Percentiles rank a stretch among this genome's conserved stretches.
phyloP scores from a whole-genome alignment of 306 rosid species.

The Vigna nakashimae region DNA sequence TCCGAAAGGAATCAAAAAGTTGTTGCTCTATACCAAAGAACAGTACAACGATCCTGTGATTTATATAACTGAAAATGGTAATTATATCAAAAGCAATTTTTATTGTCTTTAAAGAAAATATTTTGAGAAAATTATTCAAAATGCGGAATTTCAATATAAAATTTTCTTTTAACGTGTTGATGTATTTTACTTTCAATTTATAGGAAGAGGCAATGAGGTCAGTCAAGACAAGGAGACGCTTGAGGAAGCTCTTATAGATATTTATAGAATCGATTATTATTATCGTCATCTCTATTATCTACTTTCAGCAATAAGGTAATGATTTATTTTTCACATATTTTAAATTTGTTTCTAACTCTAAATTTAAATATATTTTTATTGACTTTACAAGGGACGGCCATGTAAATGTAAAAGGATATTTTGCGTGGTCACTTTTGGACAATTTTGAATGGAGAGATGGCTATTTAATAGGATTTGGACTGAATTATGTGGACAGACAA shows the following conservation, averaged over 20 bases:
- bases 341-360: too few relatives aligned
- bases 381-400: too few relatives aligned
- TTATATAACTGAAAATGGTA: slow-evolving; percentile 74
- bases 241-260: slow-evolving; percentile 52
- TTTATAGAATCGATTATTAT: background rate
- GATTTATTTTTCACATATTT: too few relatives aligned
- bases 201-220: slow-evolving; percentile 56
- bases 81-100: background rate
- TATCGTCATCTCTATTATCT: slow-evolving; percentile 50
- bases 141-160: background rate
- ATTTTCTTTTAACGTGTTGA: too few relatives aligned
- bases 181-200: background rate
- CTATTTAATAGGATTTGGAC: too few relatives aligned
- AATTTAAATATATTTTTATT: too few relatives aligned
- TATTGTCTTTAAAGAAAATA: too few relatives aligned
- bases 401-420: too few relatives aligned
- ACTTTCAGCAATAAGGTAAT: too few relatives aligned
- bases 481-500: too few relatives aligned
- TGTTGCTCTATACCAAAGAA: slow-evolving; percentile 46
- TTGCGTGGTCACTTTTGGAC: too few relatives aligned
- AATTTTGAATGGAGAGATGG: too few relatives aligned
- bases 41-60: slow-evolving; percentile 60
- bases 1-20: slow-evolving; percentile 58
- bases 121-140: background rate
- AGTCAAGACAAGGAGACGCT: slow-evolving; percentile 41